Evolutionary conservation across 1,139 yeast genomes (phyloP), one percentile per base, ranked within the genome.

Genomic region (Candida glucosophila): DNA sequence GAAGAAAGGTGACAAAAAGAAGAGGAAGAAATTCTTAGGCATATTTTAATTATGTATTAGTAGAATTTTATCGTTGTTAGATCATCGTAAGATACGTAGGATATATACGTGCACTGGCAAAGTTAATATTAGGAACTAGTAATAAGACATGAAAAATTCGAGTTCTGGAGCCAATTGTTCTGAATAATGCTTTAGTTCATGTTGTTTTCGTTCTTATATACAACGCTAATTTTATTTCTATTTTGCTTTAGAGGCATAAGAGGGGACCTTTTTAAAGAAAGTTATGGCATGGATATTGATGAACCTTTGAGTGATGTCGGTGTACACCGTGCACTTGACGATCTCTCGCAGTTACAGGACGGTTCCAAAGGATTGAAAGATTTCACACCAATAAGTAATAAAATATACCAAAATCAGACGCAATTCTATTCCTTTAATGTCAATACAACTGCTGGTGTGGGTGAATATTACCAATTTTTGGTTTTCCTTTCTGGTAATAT

Each of bases 401-500:
- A 51, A 9, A 65, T 69, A 6, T 33, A 37, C 4, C 63, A 58
- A 33, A 52, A 66, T 20, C 53, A 59, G 20, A 51, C 56, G 3
- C 69, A 67, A 32, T 52, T 49, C 29, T 70, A 58, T 35, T 55
- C 66, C 9, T 70, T 67, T 38, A 46, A 43, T 25, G 69, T 70
- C 26, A 65, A 68, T 34, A 56, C 67, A 1, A 46, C 67, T 6
- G 41, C 54, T 5, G 74, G 73, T 3, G 29, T 67, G 13, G 71
- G 73, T 2, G 62, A 58, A 27, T 56, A 53, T 32, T 73, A 67
- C 41, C 72, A 76, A 41, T 55, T 67, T 26, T 53, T 76, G 38
- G 58, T 75, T 27, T 75, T 73, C 35, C 36, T 77, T 5, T 69
- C 79, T 12, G 83, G 80, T 1, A 74, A 74, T 35, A 53, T 77